A percentile compares a stretch with the other conserved stretches of the same genome.
Conservation (phyloP, 1,284 basidiomycete genomes). For the Fomitopsis betulina region DNA sequence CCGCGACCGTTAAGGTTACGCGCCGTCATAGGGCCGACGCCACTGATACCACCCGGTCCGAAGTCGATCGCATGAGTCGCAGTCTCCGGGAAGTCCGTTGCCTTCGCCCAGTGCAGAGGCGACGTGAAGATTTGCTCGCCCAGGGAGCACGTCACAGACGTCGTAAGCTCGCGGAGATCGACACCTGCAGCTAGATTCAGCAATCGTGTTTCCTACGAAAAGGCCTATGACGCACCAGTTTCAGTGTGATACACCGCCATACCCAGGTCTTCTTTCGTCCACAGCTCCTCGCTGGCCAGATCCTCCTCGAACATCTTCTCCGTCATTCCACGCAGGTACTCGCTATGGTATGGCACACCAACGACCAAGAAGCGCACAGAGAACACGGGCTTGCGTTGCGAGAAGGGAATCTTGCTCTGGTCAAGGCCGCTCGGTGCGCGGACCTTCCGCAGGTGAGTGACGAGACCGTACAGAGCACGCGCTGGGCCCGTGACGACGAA, state of each 20-base stretch:
- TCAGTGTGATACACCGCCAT: slow-evolving; percentile 94
- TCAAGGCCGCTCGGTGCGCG: slow-evolving; percentile 85
- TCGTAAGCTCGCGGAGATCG: slow-evolving; percentile 65
- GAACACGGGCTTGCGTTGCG: slow-evolving; percentile 93
- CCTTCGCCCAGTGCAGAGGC: slow-evolving; percentile 91
- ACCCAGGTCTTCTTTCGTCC: slow-evolving; percentile 69
- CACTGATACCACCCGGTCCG: slow-evolving; percentile 90
- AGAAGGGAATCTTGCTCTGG: slow-evolving; percentile 92
- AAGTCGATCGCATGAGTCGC: slow-evolving; percentile 97
- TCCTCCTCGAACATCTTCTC: slow-evolving; percentile 76
- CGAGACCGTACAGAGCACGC: slow-evolving; percentile 90
- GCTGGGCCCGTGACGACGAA: slow-evolving; percentile 94
- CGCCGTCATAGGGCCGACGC: slow-evolving; percentile 89
- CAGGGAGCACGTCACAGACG: slow-evolving; percentile 76
- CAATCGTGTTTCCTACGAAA: neutral
- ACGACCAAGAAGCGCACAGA: slow-evolving; percentile 92
- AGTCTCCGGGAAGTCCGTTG: slow-evolving; percentile 82
- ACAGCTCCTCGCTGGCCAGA: slow-evolving; percentile 75
- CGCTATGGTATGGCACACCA: slow-evolving; percentile 93
- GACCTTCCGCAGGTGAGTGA: slow-evolving; percentile 85
- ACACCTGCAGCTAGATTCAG: slow-evolving; percentile 50
- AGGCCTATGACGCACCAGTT: slow-evolving; percentile 53
- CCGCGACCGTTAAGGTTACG: slow-evolving; percentile 93
- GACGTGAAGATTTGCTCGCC: slow-evolving; percentile 92
- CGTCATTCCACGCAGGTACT: slow-evolving; percentile 76